These are phyloP conservation scores for Schwanniomyces pseudopolymorphus DNA, from an alignment of 805 yeast species.

Conservation along the genomic window DNA sequence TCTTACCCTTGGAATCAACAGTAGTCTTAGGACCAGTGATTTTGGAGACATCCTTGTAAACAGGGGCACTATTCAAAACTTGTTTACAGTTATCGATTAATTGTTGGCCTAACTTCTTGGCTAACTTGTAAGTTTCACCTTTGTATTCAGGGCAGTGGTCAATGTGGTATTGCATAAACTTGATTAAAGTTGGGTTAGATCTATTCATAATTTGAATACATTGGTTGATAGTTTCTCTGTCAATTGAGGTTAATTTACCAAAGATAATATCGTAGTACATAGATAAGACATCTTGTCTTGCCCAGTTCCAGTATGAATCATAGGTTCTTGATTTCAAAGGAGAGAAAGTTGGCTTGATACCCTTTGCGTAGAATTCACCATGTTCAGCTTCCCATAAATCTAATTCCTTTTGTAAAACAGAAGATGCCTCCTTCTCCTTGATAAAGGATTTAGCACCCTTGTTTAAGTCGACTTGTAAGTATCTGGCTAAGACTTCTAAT, in stretches of 20 bases:
- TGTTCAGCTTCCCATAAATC: slow-evolving; percentile 82
- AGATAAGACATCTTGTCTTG: slow-evolving; percentile 91
- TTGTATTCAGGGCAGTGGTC: slow-evolving; percentile 78
- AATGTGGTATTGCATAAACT: slow-evolving; percentile 91
- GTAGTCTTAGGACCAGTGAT: slow-evolving; percentile 95
- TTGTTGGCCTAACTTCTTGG: slow-evolving; percentile 86
- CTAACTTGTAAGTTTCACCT: slow-evolving; percentile 92
- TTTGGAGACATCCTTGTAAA: slow-evolving; percentile 89
- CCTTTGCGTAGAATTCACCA: slow-evolving; percentile 92
- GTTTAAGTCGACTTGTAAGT: slow-evolving; percentile 88
- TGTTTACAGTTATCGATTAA: slow-evolving; percentile 94
- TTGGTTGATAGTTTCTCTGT: slow-evolving; percentile 93
- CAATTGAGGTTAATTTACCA: slow-evolving; percentile 86
- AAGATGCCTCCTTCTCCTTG: slow-evolving; percentile 81
- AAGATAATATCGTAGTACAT: slow-evolving; percentile 95
- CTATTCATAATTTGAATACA: slow-evolving; percentile 98
- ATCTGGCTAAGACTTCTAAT: slow-evolving; percentile 90
- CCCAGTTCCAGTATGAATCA: slow-evolving; percentile 99
- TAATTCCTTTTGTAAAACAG: slow-evolving; percentile 80
- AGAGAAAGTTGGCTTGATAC: slow-evolving; percentile 87
- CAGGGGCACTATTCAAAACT: slow-evolving; percentile 77
- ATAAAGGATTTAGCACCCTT: slow-evolving; percentile 85
- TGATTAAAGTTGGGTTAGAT: slow-evolving; percentile 88
- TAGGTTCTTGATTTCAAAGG: slow-evolving; percentile 91
- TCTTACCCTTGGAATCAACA: slow-evolving; percentile 84